phyloP scores from a whole-genome alignment of 139 green algal genomes.

The Picochlorum sp. region DNA sequence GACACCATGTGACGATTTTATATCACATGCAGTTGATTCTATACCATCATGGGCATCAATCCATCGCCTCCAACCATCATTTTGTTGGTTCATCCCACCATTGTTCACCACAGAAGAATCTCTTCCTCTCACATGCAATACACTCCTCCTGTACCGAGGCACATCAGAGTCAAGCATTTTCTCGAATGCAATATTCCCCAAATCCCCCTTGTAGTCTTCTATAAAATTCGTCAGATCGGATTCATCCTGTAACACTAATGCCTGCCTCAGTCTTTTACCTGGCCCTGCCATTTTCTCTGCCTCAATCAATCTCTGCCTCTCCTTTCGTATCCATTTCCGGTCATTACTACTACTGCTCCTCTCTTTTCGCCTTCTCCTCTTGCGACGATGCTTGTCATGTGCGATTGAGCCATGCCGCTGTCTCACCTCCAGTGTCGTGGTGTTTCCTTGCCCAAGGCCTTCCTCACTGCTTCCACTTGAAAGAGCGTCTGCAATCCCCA shows the following conservation, averaged over 20 bases:
- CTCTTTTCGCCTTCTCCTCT: no score
- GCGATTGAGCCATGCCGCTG: background rate
- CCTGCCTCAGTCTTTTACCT: background rate
- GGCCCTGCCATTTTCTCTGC: background rate
- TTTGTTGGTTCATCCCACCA: background rate
- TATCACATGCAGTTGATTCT: no score
- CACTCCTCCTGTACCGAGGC: slow-evolving; percentile 32
- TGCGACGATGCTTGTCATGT: no score
- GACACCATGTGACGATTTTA: no score
- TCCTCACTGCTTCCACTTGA: background rate
- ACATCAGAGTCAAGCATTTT: slow-evolving; percentile 50
- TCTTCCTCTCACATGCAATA: background rate
- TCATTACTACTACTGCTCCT: no score
- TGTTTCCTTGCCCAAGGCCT: background rate
- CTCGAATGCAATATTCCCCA: slow-evolving; percentile 52
- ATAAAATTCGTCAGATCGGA: background rate
- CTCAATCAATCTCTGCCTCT: background rate
- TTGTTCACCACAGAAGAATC: background rate
- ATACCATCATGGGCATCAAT: no score
- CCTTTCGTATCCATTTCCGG: background rate
- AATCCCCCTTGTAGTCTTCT: slow-evolving; percentile 32
- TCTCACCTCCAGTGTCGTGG: background rate
- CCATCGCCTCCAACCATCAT: background rate
- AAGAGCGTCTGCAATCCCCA: background rate
- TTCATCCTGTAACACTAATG: background rate